A percentile compares a stretch with the other conserved stretches of the same genome.
phyloP scores from a whole-genome alignment of 345 rosid genomes.

The Rhizophora mangle region DNA sequence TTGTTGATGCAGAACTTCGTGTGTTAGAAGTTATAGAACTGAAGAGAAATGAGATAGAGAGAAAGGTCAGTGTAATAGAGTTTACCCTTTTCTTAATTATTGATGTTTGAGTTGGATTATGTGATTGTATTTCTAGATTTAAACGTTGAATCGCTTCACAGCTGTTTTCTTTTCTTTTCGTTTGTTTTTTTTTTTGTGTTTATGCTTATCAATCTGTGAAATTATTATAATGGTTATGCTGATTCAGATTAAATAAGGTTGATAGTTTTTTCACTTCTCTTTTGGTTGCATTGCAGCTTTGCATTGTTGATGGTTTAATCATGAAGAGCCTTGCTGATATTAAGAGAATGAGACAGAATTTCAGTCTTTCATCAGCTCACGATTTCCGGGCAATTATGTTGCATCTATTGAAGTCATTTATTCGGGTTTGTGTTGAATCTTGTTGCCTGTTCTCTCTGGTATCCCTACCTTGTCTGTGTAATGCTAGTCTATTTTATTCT shows the following conservation, averaged over 20 bases:
- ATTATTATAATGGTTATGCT: background rate
- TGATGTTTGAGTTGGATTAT: background rate
- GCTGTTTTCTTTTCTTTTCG: too few species aligned
- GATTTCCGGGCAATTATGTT: conserved; percentile 2
- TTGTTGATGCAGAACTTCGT: background rate
- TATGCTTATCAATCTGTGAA: too few species aligned
- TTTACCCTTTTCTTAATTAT: background rate
- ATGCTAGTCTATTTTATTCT: background rate
- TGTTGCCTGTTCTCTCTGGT: background rate
- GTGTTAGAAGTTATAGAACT: background rate
- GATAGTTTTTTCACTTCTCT: background rate
- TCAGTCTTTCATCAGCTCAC: background rate
- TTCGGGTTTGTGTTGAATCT: background rate
- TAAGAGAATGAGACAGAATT: background rate
- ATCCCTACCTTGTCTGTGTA: background rate
- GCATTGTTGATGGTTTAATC: background rate
- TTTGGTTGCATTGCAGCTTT: conserved; percentile 1
- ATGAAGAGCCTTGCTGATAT: background rate
- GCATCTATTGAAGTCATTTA: conserved; percentile 8
- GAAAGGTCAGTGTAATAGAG: background rate
- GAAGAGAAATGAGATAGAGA: background rate
- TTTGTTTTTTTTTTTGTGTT: too few species aligned
- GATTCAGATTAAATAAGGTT: background rate
- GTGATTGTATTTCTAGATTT: background rate
- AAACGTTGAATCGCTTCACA: background rate